Percentiles rank a stretch among this genome's conserved stretches.
Conservation (phyloP, 164 flowering plant species). For the Dillenia turbinata region DNA sequence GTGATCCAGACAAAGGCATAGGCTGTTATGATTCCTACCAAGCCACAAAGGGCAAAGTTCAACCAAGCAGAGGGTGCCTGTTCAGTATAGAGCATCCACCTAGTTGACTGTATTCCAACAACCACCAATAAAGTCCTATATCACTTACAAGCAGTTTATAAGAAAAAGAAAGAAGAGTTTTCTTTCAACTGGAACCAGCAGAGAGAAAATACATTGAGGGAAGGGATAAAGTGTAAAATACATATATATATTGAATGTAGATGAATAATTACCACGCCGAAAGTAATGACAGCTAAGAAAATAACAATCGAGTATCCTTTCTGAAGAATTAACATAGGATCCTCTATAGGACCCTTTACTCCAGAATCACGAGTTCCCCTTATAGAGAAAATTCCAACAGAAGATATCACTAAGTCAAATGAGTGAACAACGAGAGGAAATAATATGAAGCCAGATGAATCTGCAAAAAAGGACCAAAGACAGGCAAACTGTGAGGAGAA, state of each 20-base stretch:
- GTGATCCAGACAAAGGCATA: constrained; percentile 91
- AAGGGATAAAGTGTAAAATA: not conserved
- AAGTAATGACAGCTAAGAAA: constrained; percentile 77
- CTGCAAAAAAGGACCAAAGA: constrained; percentile 42
- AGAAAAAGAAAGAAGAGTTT: not conserved
- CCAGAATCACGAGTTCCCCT: constrained; percentile 70
- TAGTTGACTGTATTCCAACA: constrained; percentile 70
- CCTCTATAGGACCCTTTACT: constrained; percentile 55
- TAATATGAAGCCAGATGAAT: constrained; percentile 95
- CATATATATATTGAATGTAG: not conserved
- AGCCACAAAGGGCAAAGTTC: constrained; percentile 90
- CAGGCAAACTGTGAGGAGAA: not conserved
- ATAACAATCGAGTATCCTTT: constrained; percentile 94
- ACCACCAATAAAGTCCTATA: constrained; percentile 8
- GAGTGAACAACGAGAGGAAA: constrained; percentile 98
- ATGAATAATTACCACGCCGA: constrained; percentile 67
- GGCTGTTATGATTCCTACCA: constrained; percentile 94
- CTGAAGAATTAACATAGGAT: constrained; percentile 95
- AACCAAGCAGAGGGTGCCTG: constrained; percentile 98
- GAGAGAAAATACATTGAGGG: not conserved
- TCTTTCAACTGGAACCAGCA: not conserved
- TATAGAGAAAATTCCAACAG: constrained; percentile 89
- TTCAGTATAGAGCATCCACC: constrained; percentile 92
- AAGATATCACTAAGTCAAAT: constrained; percentile 89
- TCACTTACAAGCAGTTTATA: not conserved